Evolutionary conservation across 139 green algal species (phyloP), one percentile per base, ranked within the genome.

Genomic region (Chlamydomonas sp.): DNA sequence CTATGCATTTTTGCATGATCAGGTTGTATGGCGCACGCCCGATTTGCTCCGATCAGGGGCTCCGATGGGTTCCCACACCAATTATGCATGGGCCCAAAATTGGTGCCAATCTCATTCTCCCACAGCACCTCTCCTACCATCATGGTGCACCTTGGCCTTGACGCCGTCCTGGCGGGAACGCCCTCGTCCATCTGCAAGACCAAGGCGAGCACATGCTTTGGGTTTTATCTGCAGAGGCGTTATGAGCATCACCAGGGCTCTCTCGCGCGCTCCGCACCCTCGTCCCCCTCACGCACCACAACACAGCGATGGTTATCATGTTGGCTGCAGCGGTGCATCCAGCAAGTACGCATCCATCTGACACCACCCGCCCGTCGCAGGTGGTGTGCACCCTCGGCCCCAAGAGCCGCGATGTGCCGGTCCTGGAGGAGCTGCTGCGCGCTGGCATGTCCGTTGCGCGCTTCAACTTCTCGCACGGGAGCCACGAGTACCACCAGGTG

Each of bases 391-490:
- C 93, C 10, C 78, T 98, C 48, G 93, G 93, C 0, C 93, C 92
- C 2, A 83, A 84, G 48, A 91, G 83, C 29, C 76, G 90, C 33
- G 83, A 59, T 26, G 86, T 96, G 24, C 65, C 72, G 16, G 72
- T 77, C 31, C 73, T 96, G 33, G 90, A 94, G 76, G 87, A 96
- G 76, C 85, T 98, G 68, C 84, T 98, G 68, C 73, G 75, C 1
- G 84, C 83, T 43, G 93, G 93, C 35, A 98, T 98, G 93, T 90
- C 82, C 54, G 88, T 98, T 5, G 93, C 93, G 5, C 86, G 93
- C 64, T 97, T 98, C 86, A 97, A 98, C 79, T 98, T 98, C 79
- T 92, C 81, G 6, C 93, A 98, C 75, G 93, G 93, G 35, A 89
- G 83, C 2, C 89, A 96, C 67, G 90, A 97, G 30, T 98, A 98